Evolutionary conservation across 2,329 filamentous ascomycete species (phyloP), one percentile per base, ranked within the genome.

Genomic region (Talaromyces sp.): DNA sequence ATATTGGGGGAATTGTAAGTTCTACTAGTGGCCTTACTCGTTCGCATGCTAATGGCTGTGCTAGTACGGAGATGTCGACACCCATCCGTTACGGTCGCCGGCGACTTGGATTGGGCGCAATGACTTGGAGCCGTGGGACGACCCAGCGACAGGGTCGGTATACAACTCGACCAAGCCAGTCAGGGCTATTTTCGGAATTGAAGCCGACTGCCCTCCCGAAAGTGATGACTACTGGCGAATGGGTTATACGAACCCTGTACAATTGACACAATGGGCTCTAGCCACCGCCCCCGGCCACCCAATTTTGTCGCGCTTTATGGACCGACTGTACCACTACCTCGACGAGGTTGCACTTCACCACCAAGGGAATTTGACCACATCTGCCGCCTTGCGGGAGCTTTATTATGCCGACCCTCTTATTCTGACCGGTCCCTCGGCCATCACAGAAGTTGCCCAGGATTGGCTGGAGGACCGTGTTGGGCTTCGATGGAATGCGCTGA

Each of bases 61-160:
- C 22, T 36, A 73, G 71, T 74, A 74, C 44, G 70, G 66, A 33
- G 72, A 74, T 61, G 67, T 74, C 39, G 72, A 74, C 58, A 72
- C 71, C 30, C 65, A 67, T 30, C 72, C 70, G 4, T 64, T 73
- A 27, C 68, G 65, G 27, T 59, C 59, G 13, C 71, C 72, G 19
- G 58, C 62, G 15, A 58, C 61, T 4, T 74, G 72, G 72, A 66
- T 74, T 44, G 62, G 65, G 6, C 22, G 62, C 7, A 28, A 58
- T 1, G 71, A 74, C 51, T 54, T 73, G 4, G 22, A 32, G 2
- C 65, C 69, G 25, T 74, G 72, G 72, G 63, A 56, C 8, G 72
- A 74, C 55, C 62, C 59, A 2, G 57, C 66, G 17, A 72, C 70
- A 0, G 61, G 63, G 17, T 52, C 22, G 2, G 36, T 36, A 5